phyloP scores from a whole-genome alignment of 805 yeast genomes.

The Candida rishiriensis region DNA sequence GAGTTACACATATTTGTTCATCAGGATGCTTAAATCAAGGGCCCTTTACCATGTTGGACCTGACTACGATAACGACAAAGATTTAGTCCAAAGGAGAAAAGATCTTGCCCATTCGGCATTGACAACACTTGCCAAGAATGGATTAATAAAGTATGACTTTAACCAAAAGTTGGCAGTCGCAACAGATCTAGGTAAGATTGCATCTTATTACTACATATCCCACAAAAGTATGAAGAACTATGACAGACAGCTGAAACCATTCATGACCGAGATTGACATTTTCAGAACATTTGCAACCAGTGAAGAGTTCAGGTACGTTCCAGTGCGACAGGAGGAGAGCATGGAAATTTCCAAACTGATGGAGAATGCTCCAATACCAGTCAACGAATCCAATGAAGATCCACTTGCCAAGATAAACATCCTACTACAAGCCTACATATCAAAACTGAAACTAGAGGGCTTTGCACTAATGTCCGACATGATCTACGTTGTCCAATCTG shows the following conservation, averaged over 20 bases:
- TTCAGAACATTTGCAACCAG: conserved; percentile 74
- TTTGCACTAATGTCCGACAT: conserved; percentile 90
- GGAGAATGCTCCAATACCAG: conserved; percentile 81
- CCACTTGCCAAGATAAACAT: conserved; percentile 76
- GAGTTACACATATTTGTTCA: conserved; percentile 69
- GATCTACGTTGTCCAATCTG: conserved; percentile 90
- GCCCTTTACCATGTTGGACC: conserved; percentile 70
- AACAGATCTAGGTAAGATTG: conserved; percentile 74
- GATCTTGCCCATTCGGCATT: conserved; percentile 80
- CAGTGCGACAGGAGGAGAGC: conserved; percentile 84
- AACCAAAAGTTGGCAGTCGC: conserved; percentile 44
- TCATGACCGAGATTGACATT: conserved; percentile 66
- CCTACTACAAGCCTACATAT: conserved; percentile 81
- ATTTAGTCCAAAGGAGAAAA: conserved; percentile 47
- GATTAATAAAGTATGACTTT: conserved; percentile 57
- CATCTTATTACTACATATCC: conserved; percentile 82
- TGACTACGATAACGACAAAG: conserved; percentile 49
- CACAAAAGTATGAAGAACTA: conserved; percentile 69
- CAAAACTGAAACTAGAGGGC: conserved; percentile 72
- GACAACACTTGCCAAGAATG: conserved; percentile 46
- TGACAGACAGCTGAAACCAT: conserved; percentile 56
- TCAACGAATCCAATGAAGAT: conserved; percentile 66
- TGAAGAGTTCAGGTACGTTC: conserved; percentile 78
- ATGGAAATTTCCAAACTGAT: conserved; percentile 63
- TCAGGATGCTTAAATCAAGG: conserved; percentile 75